Evolutionary conservation across 768 basidiomycete genomes (phyloP).

Genomic region (Macrocybe gigantea): DNA sequence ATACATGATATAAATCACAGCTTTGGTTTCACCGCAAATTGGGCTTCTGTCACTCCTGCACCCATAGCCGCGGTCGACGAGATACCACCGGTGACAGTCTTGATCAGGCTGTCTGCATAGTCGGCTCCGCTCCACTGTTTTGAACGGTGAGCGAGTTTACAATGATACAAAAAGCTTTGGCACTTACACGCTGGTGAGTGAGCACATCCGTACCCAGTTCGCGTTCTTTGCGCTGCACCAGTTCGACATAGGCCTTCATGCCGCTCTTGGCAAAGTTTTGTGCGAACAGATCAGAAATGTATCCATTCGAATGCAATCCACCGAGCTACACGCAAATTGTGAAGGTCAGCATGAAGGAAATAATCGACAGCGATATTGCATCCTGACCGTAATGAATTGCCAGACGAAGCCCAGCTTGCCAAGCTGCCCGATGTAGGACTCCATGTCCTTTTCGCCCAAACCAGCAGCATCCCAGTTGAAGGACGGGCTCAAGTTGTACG

Average conservation of each 20-base stretch:
- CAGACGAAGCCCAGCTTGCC: constrained; percentile 96
- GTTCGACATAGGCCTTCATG: constrained; percentile 98
- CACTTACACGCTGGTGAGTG: constrained; percentile 87
- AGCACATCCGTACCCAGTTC: constrained; percentile 94
- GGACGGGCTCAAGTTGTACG: constrained; percentile 92
- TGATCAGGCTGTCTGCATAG: constrained; percentile 85
- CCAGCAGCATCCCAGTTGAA: constrained; percentile 97
- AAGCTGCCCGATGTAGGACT: constrained; percentile 85
- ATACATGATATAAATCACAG: too few species aligned
- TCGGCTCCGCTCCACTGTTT: constrained; percentile 91
- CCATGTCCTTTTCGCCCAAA: constrained; percentile 78
- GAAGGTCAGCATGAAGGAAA: background rate
- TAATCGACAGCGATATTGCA: background rate
- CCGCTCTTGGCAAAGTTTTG: constrained; percentile 85
- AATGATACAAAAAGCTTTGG: background rate
- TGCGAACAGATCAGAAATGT: constrained; percentile 93
- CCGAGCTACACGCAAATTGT: constrained; percentile 57
- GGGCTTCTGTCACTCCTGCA: constrained; percentile 87
- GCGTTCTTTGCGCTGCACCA: constrained; percentile 88
- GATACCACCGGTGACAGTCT: constrained; percentile 96
- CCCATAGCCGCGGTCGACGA: constrained; percentile 99
- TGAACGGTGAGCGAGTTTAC: constrained; percentile 10
- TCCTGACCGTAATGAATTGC: constrained; percentile 94
- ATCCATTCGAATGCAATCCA: constrained; percentile 95
- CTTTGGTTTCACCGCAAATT: constrained; percentile 47